Percentiles rank a stretch among this genome's conserved stretches.
These are phyloP conservation scores for Elongisporangium anandrum DNA, from an alignment of 352 stramenopile genomes.

Conservation along the genomic window DNA sequence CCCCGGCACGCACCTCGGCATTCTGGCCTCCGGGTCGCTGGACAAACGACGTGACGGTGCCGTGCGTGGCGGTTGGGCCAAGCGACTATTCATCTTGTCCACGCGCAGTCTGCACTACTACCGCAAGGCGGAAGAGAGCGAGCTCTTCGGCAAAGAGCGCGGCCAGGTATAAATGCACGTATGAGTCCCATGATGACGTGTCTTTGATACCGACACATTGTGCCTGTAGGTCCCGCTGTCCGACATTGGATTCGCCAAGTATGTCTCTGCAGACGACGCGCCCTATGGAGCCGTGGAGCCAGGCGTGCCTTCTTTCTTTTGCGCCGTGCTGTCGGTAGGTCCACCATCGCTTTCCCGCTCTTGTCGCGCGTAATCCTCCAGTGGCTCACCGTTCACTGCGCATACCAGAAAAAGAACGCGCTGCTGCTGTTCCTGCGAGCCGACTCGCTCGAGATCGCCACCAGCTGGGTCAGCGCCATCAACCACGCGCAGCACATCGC, in stretches of 20 bases:
- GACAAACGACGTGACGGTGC: constrained; percentile 83
- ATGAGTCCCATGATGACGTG: not conserved
- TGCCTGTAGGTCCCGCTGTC: constrained; percentile 31
- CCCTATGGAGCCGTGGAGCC: constrained; percentile 68
- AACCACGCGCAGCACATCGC: constrained; percentile 74
- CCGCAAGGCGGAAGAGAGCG: constrained; percentile 71
- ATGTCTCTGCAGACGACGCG: constrained; percentile 71
- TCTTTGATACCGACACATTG: not conserved
- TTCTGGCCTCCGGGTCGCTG: constrained; percentile 66
- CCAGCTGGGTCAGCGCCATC: constrained; percentile 71
- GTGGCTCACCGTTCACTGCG: not conserved
- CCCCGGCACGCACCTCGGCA: constrained; percentile 66
- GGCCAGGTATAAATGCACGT: constrained; percentile 35
- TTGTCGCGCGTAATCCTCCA: constrained; percentile 2
- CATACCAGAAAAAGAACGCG: constrained; percentile 62
- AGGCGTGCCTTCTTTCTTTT: constrained; percentile 51
- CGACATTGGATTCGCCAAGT: constrained; percentile 71
- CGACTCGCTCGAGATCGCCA: constrained; percentile 65
- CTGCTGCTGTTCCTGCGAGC: constrained; percentile 77
- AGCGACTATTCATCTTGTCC: constrained; percentile 77
- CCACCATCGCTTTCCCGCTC: not conserved
- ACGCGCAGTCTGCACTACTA: constrained; percentile 83
- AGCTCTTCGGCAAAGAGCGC: constrained; percentile 83
- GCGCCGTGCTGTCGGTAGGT: constrained; percentile 70
- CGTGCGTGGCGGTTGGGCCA: constrained; percentile 76